phyloP scores from a whole-genome alignment of 148 eudicot species.

The Fallopia convolvulus region DNA sequence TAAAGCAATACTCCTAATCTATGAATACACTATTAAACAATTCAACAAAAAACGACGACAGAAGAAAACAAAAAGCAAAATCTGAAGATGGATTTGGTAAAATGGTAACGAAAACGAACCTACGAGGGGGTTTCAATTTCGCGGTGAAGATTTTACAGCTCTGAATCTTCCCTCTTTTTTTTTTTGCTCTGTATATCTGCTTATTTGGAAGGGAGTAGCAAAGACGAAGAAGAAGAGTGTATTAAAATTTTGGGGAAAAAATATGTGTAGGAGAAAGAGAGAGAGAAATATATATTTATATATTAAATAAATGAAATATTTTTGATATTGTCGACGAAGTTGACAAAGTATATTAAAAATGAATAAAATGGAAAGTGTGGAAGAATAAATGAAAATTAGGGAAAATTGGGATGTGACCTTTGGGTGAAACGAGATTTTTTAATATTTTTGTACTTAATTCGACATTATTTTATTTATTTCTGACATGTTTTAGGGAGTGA shows the following conservation, averaged over 20 bases:
- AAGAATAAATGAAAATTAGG: not conserved
- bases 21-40: not conserved
- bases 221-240: not conserved
- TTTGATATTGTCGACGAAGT: not conserved
- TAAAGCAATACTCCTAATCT: not conserved
- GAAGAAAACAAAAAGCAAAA: slow-evolving; percentile 5
- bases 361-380: not conserved
- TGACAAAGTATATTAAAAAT: not conserved
- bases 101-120: not conserved
- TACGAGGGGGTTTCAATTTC: not conserved
- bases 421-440: not conserved
- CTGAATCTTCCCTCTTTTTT: not conserved
- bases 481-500: not conserved
- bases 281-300: not conserved
- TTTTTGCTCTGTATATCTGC: not conserved
- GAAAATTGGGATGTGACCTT: not conserved
- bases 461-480: not conserved
- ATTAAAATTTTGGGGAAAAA: slow-evolving; percentile 4
- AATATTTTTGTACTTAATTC: not conserved
- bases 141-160: not conserved
- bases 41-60: not conserved
- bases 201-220: not conserved
- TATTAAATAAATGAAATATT: not conserved
- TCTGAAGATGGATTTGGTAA: not conserved
- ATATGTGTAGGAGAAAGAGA: not conserved